A percentile compares a stretch with the other conserved stretches of the same genome.
Evolutionary conservation across 2,329 filamentous ascomycete species (phyloP).

Genomic region (Xylariomycetidae sp.): DNA sequence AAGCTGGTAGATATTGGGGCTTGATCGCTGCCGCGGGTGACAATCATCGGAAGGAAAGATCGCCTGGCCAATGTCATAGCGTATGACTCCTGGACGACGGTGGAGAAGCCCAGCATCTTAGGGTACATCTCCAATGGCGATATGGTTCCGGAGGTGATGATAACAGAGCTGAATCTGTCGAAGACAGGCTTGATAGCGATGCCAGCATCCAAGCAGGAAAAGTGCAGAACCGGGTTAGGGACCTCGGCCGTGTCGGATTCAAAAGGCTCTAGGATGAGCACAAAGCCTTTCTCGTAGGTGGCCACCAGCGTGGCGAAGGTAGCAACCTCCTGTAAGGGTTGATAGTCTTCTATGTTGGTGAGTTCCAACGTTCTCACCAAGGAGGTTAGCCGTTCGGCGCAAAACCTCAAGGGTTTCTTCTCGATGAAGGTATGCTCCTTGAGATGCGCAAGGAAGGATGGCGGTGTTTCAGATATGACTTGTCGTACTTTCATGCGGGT

Average conservation of each 20-base stretch:
- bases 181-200: constrained; percentile 98
- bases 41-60: constrained; percentile 97
- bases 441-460: constrained; percentile 86
- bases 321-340: constrained; percentile 93
- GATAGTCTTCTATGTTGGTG: constrained; percentile 96
- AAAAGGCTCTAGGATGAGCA: constrained; percentile 94
- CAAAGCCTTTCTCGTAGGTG: constrained; percentile 94
- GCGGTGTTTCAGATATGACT: constrained; percentile 94
- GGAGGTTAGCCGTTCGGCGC: constrained; percentile 89
- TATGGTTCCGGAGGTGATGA: constrained; percentile 96
- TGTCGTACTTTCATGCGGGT: constrained; percentile 98
- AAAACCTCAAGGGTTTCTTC: constrained; percentile 90
- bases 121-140: constrained; percentile 98
- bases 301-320: constrained; percentile 95
- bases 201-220: constrained; percentile 92
- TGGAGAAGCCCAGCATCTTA: constrained; percentile 92
- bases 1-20: constrained; percentile 90
- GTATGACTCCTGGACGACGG: constrained; percentile 95
- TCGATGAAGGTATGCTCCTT: constrained; percentile 98
- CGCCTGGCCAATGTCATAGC: constrained; percentile 89
- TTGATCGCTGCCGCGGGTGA: constrained; percentile 92
- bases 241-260: constrained; percentile 95
- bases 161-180: constrained; percentile 94
- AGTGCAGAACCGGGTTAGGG: constrained; percentile 93
- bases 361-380: constrained; percentile 92